Percentiles rank a stretch among this genome's conserved stretches.
Conservation (phyloP, 2,329 filamentous ascomycete species). For the Colletotrichum scovillei region DNA sequence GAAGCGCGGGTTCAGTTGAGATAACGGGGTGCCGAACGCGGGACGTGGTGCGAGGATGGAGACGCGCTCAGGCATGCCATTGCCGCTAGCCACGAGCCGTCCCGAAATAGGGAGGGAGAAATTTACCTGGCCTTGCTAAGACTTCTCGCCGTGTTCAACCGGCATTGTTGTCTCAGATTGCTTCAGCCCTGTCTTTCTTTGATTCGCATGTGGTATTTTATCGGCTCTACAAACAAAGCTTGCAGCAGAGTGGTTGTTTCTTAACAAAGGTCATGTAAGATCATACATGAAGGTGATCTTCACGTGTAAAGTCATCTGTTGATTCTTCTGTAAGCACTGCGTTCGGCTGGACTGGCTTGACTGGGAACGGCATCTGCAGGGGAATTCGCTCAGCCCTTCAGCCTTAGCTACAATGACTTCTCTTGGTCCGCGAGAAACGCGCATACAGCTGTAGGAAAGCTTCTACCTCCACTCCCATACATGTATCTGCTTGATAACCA, state of each 20-base stretch:
- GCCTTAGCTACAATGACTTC: neutral
- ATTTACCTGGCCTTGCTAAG: neutral
- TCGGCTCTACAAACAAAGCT: neutral
- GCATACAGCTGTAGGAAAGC: neutral
- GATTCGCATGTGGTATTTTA: neutral
- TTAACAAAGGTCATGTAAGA: neutral
- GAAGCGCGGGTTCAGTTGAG: neutral
- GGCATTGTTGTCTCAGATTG: neutral
- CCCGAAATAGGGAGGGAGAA: neutral
- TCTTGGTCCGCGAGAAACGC: neutral
- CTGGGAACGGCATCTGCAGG: neutral
- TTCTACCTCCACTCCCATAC: too few species aligned
- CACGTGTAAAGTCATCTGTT: neutral
- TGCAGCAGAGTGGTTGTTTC: neutral
- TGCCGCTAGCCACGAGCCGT: neutral
- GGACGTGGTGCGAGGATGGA: neutral
- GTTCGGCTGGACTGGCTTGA: neutral
- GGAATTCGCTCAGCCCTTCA: neutral
- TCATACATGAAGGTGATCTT: too few species aligned
- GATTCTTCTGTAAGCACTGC: neutral
- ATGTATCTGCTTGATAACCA: neutral
- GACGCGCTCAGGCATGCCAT: too few species aligned
- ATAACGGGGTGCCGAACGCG: neutral
- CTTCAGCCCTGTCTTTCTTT: neutral
- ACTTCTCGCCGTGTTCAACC: neutral